Percentiles rank a stretch among this genome's conserved stretches.
phyloP scores from a whole-genome alignment of 345 rosid genomes.

The Salix brachista region DNA sequence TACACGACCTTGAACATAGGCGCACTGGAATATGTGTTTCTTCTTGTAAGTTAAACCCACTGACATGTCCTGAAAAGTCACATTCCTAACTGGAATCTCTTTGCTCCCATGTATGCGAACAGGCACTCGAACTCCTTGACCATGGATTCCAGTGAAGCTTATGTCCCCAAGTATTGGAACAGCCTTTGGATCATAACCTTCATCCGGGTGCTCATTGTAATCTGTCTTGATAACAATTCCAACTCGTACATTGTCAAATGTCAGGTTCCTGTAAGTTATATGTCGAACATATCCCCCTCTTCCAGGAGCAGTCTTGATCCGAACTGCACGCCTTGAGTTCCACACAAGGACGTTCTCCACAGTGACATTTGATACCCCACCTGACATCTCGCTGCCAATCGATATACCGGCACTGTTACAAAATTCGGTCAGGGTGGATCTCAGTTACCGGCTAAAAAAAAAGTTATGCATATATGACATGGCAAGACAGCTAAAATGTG shows the following conservation, averaged over 20 bases:
- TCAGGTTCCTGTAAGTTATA: constrained; percentile 67
- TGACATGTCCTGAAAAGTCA: constrained; percentile 79
- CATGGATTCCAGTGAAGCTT: constrained; percentile 71
- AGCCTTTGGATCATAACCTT: constrained; percentile 71
- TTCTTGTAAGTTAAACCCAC: constrained; percentile 91
- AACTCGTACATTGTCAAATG: constrained; percentile 78
- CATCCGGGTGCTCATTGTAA: constrained; percentile 92
- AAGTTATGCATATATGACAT: not conserved
- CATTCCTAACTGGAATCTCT: constrained; percentile 74
- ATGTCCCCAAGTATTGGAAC: constrained; percentile 61
- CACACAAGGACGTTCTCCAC: constrained; percentile 79
- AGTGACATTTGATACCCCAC: constrained; percentile 83
- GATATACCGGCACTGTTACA: constrained; percentile 88
- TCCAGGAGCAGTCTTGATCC: constrained; percentile 96
- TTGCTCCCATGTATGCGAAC: constrained; percentile 91
- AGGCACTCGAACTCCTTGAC: constrained; percentile 92
- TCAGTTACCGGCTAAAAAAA: constrained; percentile 11
- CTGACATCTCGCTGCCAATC: constrained; percentile 99
- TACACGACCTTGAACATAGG: constrained; percentile 78
- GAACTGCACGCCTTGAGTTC: constrained; percentile 89
- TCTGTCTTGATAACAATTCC: constrained; percentile 91
- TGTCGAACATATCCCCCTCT: constrained; percentile 77
- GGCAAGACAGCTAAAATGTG: not conserved
- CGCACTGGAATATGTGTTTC: constrained; percentile 91
- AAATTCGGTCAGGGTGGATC: constrained; percentile 17